Base-by-base conservation (phyloP, 805 yeast species). In the Clavispora vitiphila region DNA sequence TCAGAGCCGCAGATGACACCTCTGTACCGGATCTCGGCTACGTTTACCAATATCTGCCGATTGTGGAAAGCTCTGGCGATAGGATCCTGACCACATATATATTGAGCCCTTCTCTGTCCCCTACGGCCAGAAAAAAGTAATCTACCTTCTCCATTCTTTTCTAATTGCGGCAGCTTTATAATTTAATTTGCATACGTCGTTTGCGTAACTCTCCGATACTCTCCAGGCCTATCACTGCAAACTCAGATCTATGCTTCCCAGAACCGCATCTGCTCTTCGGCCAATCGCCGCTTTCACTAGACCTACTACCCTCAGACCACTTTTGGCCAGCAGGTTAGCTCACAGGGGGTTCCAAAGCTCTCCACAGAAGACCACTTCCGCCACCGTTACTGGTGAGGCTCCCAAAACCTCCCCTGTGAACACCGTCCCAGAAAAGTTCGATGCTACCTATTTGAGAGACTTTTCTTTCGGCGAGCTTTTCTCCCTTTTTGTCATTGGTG, bases 401-500 rank as follows among this genome's bases (percentile, higher is more conserved):
- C 44, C 55, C 18, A 37, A 38, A 8, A 35, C 45, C 37, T 40
- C 46, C 3, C 49, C 46, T 4, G 39, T 39, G 14, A 29, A 14
- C 23, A 43, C 34, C n/a, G 45, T 44, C 11, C 36, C 36, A 8
- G 12, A 19, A 7, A 43, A 42, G 11, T 48, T 48, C 32, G 51
- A 49, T 34, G 31, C 51, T 12, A 29, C 49, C 8, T 51, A 38
- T 40, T 45, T 51, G 46, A 77, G 76, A 44, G 72, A 79, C 4
- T 65, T 83, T 30, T 70, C 73, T 26, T 68, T 62, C 37, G 57
- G 71, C 5, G 85, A 83, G 59, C 65, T 86, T 39, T 60, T 84
- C 35, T 81, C 86, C 1, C 76, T 80, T 48, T 75, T 81, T 30
- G 66, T 82, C 43, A 84, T 86, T 49, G 93, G 93, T 6, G 44